Evolutionary conservation across 1,139 yeast genomes (phyloP).

Genomic region (Geotrichum europaeum): DNA sequence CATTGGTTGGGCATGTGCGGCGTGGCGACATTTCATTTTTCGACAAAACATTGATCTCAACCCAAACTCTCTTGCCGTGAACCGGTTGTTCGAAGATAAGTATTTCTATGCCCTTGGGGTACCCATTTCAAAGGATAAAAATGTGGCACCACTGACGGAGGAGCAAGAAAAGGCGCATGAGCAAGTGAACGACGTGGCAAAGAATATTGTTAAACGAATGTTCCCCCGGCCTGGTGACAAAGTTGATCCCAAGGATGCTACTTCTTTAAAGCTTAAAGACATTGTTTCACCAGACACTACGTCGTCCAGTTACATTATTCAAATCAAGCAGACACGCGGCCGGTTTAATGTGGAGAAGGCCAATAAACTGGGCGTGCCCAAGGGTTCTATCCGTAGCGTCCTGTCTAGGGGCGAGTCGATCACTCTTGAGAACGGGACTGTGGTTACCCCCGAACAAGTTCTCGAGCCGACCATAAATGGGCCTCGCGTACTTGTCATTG

Average conservation of each 20-base stretch:
- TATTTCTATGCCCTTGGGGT: constrained; percentile 40
- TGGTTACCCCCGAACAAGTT: constrained; percentile 65
- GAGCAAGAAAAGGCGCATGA: background rate
- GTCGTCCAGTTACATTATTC: constrained; percentile 55
- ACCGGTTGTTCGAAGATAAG: constrained; percentile 44
- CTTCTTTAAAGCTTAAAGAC: background rate
- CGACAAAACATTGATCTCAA: constrained; percentile 60
- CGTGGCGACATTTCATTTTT: constrained; percentile 89
- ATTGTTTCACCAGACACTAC: constrained; percentile 9
- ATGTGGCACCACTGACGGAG: background rate
- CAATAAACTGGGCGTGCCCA: constrained; percentile 58
- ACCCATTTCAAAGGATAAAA: background rate
- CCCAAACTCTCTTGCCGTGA: constrained; percentile 20
- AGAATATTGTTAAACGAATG: constrained; percentile 20
- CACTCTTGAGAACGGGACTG: constrained; percentile 51
- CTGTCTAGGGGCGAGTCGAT: constrained; percentile 60
- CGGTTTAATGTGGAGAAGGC: constrained; percentile 68
- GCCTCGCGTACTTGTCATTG: constrained; percentile 60
- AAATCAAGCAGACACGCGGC: constrained; percentile 68
- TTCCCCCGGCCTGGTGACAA: constrained; percentile 15
- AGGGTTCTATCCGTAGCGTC: constrained; percentile 52
- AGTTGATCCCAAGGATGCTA: background rate
- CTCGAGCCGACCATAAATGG: constrained; percentile 56
- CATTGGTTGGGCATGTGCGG: constrained; percentile 51
- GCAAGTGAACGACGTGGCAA: constrained; percentile 12